Base-by-base conservation (phyloP, 2,329 filamentous ascomycete species). In the Cadophora luteo-olivacea region DNA sequence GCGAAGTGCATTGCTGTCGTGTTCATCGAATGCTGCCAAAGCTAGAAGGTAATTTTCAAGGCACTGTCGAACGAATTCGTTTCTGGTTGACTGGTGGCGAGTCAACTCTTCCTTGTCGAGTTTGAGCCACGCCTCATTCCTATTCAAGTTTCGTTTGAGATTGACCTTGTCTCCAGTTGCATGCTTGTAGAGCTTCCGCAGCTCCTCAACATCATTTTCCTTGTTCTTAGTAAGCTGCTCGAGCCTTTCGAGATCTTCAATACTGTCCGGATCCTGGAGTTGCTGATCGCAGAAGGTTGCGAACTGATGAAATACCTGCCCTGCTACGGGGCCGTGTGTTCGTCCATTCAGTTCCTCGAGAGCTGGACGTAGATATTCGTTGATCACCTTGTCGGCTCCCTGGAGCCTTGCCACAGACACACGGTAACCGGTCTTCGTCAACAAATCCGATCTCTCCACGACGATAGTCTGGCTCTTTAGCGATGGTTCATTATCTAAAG, bases 261-360 rank as follows among this genome's bases (percentile, higher is more conserved):
- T 82, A 41, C 91, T 89, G 74, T 97, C 93, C 0, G 91, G 87
- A 76, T 95, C 95, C 75, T 97, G 92, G 11, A 99, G 84, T 78
- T 99, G 96, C 75, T 94, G 90, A 78, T 99, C 95, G 76, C 97
- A 99, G 78, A 99, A 99, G 63, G 90, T 87, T 32, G 97, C 96
- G 79, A 98, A 98, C 75, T 97, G 93, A 77, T 97, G 94, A 75
- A 94, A 97, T 0, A 98, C 96, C 72, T 93, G 87, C 0, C 94
- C 94, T 1, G 94, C 92, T 69, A 95, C 92, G 55, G 86, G 84
- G 0, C 92, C 91, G 64, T 89, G 85, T 5, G 81, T 85, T 57
- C 87, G 86, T 1, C 89, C 89, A 74, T 88, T 91, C 8, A 99
- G 83, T 76, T 97, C 92, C 72, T 89, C 90, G 33, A 98, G 89